Conservation (phyloP, 2,329 filamentous ascomycete genomes). For the Podosphaera xanthii region DNA sequence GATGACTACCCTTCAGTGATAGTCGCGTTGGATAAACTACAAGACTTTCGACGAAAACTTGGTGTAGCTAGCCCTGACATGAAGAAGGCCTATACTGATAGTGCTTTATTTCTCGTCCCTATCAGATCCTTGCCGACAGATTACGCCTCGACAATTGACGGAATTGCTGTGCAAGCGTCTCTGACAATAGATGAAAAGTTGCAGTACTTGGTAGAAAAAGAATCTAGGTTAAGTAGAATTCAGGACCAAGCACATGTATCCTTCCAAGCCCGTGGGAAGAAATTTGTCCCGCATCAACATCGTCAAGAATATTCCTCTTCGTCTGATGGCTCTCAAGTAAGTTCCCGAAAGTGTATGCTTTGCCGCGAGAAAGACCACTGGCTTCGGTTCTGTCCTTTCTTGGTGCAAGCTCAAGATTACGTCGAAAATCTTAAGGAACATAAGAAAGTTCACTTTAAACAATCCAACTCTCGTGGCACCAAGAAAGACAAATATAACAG, state of each 20-base stretch:
- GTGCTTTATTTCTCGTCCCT: not conserved
- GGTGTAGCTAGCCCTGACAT: not conserved
- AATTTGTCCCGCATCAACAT: not conserved
- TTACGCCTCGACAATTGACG: not conserved
- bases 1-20: not conserved
- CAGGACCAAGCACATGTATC: not conserved
- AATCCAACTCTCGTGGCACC: not conserved
- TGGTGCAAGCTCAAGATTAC: not conserved
- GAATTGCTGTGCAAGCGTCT: not conserved
- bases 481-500: not conserved
- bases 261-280: not conserved
- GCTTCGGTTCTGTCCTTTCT: not conserved
- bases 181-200: not conserved
- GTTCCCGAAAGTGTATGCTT: not conserved
- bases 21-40: not conserved
- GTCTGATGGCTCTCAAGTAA: not conserved
- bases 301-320: not conserved
- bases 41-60: not conserved
- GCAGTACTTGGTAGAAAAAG: not conserved
- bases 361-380: not conserved
- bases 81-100: not conserved
- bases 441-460: not conserved
- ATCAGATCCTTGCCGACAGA: not conserved
- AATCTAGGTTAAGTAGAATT: not conserved
- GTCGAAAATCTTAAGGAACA: not conserved